phyloP scores from a whole-genome alignment of 2,329 filamentous ascomycete species.

The Ophiocordyceps camponoti-rufipedis region DNA sequence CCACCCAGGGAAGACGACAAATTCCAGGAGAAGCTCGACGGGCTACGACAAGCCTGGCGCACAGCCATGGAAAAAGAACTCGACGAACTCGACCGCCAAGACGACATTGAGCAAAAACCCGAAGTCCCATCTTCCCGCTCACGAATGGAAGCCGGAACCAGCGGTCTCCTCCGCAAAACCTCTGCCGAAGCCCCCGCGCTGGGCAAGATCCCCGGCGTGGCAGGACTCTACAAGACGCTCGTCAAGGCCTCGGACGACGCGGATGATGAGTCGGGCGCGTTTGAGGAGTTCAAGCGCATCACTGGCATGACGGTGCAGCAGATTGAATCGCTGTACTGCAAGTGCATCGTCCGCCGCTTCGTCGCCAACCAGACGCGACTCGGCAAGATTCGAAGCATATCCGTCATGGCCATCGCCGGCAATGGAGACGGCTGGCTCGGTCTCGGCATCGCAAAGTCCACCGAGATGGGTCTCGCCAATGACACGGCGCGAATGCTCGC shows the following conservation, averaged over 20 bases:
- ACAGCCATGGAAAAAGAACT: slow-evolving; percentile 12
- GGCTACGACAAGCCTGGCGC: not conserved
- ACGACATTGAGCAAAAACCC: slow-evolving; percentile 13
- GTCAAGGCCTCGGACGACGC: slow-evolving; percentile 31
- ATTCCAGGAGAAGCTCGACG: slow-evolving; percentile 14
- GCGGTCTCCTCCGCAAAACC: slow-evolving; percentile 14
- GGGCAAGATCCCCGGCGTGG: slow-evolving; percentile 33
- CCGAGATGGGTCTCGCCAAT: slow-evolving; percentile 48
- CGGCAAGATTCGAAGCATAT: slow-evolving; percentile 70
- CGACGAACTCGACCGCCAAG: slow-evolving; percentile 13
- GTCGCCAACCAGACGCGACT: slow-evolving; percentile 92
- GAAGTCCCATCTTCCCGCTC: slow-evolving; percentile 13
- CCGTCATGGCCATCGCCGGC: slow-evolving; percentile 65
- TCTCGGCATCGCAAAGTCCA: slow-evolving; percentile 77
- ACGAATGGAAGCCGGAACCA: slow-evolving; percentile 18
- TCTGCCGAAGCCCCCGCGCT: slow-evolving; percentile 29
- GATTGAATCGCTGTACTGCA: slow-evolving; percentile 40
- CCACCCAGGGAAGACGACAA: slow-evolving; percentile 15
- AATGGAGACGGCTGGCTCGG: slow-evolving; percentile 76
- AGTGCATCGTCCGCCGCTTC: slow-evolving; percentile 52
- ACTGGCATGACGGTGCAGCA: slow-evolving; percentile 35
- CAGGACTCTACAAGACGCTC: slow-evolving; percentile 28
- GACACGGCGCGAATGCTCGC: slow-evolving; percentile 64
- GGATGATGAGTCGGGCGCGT: slow-evolving; percentile 30
- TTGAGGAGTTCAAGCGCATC: slow-evolving; percentile 31